A percentile compares a stretch with the other conserved stretches of the same genome.
These are phyloP conservation scores for Claviceps africana DNA, from an alignment of 2,329 filamentous ascomycete species.

Conservation along the genomic window DNA sequence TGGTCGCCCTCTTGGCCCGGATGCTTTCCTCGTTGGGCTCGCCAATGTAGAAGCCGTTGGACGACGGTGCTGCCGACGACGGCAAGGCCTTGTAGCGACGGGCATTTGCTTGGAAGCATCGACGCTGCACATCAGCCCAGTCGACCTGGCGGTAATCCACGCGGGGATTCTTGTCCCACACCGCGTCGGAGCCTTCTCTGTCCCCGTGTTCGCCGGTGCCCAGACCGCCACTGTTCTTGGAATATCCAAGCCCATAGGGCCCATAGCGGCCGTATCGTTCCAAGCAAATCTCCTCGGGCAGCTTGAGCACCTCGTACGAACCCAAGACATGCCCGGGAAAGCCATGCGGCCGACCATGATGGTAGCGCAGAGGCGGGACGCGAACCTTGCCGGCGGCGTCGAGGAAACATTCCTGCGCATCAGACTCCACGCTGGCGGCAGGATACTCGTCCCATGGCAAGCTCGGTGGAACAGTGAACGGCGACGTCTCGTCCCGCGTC, in stretches of 20 bases:
- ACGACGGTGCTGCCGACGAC: constrained; percentile 20
- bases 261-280: constrained; percentile 80
- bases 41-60: constrained; percentile 37
- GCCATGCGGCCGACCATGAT: constrained; percentile 63
- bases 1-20: background rate
- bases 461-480: constrained; percentile 11
- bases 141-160: constrained; percentile 66
- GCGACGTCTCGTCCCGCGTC: constrained; percentile 7
- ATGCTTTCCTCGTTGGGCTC: background rate
- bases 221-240: constrained; percentile 59
- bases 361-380: constrained; percentile 59
- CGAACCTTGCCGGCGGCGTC: constrained; percentile 50
- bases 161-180: constrained; percentile 58
- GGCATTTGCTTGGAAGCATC: constrained; percentile 58
- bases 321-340: constrained; percentile 77
- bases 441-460: constrained; percentile 21
- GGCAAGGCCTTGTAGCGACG: constrained; percentile 49
- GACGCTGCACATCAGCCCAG: constrained; percentile 66
- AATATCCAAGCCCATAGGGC: constrained; percentile 84
- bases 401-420: constrained; percentile 64
- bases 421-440: constrained; percentile 26
- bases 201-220: constrained; percentile 80
- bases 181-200: constrained; percentile 60
- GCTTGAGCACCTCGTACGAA: constrained; percentile 67
- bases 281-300: constrained; percentile 81